These are phyloP conservation scores for Pythium sp. DNA, from an alignment of 352 stramenopile species.

Conservation along the genomic window DNA sequence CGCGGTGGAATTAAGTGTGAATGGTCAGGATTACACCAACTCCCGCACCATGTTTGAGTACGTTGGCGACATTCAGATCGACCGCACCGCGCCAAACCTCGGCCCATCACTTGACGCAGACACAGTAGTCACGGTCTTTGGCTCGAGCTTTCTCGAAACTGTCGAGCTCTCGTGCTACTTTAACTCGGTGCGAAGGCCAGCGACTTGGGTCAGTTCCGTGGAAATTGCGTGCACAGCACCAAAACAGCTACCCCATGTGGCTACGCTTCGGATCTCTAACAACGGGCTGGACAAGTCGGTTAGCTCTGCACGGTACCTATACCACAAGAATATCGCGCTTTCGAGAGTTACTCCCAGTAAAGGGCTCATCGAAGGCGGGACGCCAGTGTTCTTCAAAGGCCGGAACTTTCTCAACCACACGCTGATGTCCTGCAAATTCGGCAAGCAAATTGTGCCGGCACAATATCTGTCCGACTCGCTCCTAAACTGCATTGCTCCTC, in stretches of 20 bases:
- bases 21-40: slow-evolving; percentile 49
- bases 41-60: slow-evolving; percentile 49
- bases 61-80: slow-evolving; percentile 38
- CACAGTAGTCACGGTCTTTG: slow-evolving; percentile 64
- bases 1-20: slow-evolving; percentile 55
- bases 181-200: slow-evolving; percentile 28
- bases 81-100: slow-evolving; percentile 44
- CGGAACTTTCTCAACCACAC: slow-evolving; percentile 93
- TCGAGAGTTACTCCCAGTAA: slow-evolving; percentile 62
- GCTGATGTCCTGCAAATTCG: slow-evolving; percentile 88
- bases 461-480: slow-evolving; percentile 79
- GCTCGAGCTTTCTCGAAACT: slow-evolving; percentile 57
- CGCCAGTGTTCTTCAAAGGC: slow-evolving; percentile 90
- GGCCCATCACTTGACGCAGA: slow-evolving; percentile 50
- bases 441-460: slow-evolving; percentile 50
- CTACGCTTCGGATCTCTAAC: slow-evolving; percentile 75
- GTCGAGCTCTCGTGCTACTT: slow-evolving; percentile 60
- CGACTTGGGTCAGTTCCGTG: slow-evolving; percentile 40
- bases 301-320: slow-evolving; percentile 59
- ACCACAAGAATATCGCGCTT: slow-evolving; percentile 84
- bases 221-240: slow-evolving; percentile 68
- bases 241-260: slow-evolving; percentile 44
- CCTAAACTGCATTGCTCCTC: slow-evolving; percentile 78
- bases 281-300: slow-evolving; percentile 75
- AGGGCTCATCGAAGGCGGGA: slow-evolving; percentile 75